These are phyloP conservation scores for Aspergillus sp. DNA, from an alignment of 2,329 filamentous ascomycete species.

Conservation along the genomic window DNA sequence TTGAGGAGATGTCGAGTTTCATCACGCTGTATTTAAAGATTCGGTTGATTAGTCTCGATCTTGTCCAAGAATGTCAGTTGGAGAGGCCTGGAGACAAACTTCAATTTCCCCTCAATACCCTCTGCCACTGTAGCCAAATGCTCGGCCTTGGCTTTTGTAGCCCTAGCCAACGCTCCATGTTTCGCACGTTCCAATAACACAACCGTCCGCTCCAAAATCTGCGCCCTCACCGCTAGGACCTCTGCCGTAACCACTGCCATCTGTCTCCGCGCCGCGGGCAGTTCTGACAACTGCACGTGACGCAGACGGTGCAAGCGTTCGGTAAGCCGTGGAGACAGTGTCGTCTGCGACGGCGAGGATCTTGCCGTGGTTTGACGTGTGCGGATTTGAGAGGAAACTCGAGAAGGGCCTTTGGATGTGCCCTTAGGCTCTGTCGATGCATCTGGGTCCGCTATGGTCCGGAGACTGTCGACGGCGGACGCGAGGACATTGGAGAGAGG, in stretches of 20 bases:
- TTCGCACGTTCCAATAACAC: constrained; percentile 35
- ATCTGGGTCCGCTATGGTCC: constrained; percentile 15
- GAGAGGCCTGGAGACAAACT: constrained; percentile 11
- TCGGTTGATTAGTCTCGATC: background rate
- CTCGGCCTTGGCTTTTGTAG: constrained; percentile 31
- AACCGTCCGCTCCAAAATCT: constrained; percentile 29
- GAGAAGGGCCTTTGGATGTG: constrained; percentile 6
- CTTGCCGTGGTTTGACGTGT: constrained; percentile 4
- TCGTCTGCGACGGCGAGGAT: background rate
- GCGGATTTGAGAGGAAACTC: constrained; percentile 6
- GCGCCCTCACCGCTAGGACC: constrained; percentile 25
- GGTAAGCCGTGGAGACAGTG: constrained; percentile 20
- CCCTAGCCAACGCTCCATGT: constrained; percentile 29
- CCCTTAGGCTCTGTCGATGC: background rate
- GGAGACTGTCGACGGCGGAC: constrained; percentile 19
- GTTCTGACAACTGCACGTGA: constrained; percentile 22
- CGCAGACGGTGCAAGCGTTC: constrained; percentile 23
- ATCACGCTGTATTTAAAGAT: constrained; percentile 21
- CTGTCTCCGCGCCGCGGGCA: constrained; percentile 24
- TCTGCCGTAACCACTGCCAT: constrained; percentile 29
- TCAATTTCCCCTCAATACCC: constrained; percentile 29
- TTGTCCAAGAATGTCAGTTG: background rate
- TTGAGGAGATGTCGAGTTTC: constrained; percentile 28
- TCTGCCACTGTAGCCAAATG: constrained; percentile 32
- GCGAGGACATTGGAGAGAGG: constrained; percentile 21